These are phyloP conservation scores for Phaseolus coccineus DNA, from an alignment of 331 rosid genomes.

Conservation along the genomic window DNA sequence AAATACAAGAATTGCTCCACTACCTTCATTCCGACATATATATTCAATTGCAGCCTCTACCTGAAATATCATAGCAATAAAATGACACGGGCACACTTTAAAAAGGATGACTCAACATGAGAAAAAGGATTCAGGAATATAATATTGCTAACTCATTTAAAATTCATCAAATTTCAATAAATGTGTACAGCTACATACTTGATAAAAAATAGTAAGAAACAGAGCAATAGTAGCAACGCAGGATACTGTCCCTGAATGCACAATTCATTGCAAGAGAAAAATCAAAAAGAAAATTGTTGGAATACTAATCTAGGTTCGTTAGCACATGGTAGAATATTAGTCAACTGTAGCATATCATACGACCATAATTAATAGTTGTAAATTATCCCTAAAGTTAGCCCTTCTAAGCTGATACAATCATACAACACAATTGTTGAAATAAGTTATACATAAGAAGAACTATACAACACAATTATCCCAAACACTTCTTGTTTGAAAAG, in stretches of 20 bases:
- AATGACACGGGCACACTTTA: conserved; percentile 30
- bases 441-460: conserved; percentile 4
- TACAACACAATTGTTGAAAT: conserved; percentile 13
- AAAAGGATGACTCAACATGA: conserved; percentile 7
- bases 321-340: conserved; percentile 12
- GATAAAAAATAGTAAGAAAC: conserved; percentile 26
- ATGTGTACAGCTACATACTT: conserved; percentile 27
- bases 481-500: conserved; percentile 6
- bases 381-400: conserved; percentile 12
- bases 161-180: conserved; percentile 8
- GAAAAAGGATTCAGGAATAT: neutral
- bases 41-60: conserved; percentile 88
- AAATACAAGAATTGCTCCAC: conserved; percentile 93
- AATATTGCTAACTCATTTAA: conserved; percentile 23
- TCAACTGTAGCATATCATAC: neutral
- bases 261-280: conserved; percentile 21
- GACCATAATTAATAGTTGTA: conserved; percentile 12
- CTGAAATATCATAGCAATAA: conserved; percentile 52
- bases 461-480: conserved; percentile 11
- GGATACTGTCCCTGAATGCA: conserved; percentile 8
- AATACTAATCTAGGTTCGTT: conserved; percentile 28
- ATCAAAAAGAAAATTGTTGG: conserved; percentile 21
- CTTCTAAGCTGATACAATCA: neutral
- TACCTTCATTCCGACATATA: conserved; percentile 76
- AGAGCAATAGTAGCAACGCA: conserved; percentile 14